phyloP scores from a whole-genome alignment of 2,329 filamentous ascomycete genomes.

The Endocalyx cinctus region DNA sequence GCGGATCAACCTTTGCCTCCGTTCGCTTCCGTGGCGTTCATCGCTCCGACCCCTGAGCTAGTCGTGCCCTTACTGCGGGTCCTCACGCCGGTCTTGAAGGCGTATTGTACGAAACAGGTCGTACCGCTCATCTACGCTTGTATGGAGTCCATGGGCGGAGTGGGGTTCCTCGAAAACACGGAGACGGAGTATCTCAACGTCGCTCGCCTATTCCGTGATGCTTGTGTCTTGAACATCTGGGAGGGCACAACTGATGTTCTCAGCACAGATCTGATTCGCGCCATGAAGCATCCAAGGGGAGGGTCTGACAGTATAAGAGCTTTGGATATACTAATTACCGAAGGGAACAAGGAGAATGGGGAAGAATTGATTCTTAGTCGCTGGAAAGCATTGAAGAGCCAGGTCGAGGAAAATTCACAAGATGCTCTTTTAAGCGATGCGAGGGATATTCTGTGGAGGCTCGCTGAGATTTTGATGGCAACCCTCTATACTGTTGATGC shows the following conservation, averaged over 20 bases:
- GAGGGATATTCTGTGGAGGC: slow-evolving; percentile 37
- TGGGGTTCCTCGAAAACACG: slow-evolving; percentile 36
- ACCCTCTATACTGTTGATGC: slow-evolving; percentile 40
- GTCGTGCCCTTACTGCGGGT: slow-evolving; percentile 42
- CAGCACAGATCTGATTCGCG: slow-evolving; percentile 45
- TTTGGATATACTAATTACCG: slow-evolving; percentile 35
- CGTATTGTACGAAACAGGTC: slow-evolving; percentile 21
- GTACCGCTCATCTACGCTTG: slow-evolving; percentile 12
- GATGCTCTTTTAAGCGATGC: slow-evolving; percentile 41
- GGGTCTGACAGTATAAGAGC: slow-evolving; percentile 36
- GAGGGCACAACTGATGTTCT: slow-evolving; percentile 56
- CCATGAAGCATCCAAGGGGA: slow-evolving; percentile 39
- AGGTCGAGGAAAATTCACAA: slow-evolving; percentile 30
- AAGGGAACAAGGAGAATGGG: slow-evolving; percentile 14
- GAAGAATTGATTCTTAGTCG: slow-evolving; percentile 17
- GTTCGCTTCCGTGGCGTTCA: not conserved
- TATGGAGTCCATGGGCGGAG: slow-evolving; percentile 20
- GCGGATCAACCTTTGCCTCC: not conserved
- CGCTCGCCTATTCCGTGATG: slow-evolving; percentile 49
- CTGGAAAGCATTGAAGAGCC: slow-evolving; percentile 37
- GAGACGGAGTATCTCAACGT: slow-evolving; percentile 51
- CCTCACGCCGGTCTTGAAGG: slow-evolving; percentile 57
- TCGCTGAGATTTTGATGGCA: slow-evolving; percentile 40
- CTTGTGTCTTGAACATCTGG: slow-evolving; percentile 21
- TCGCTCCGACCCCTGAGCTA: slow-evolving; percentile 8